These are phyloP conservation scores for Microbotryomycetes sp. DNA, from an alignment of 1,284 basidiomycete species.

Conservation along the genomic window DNA sequence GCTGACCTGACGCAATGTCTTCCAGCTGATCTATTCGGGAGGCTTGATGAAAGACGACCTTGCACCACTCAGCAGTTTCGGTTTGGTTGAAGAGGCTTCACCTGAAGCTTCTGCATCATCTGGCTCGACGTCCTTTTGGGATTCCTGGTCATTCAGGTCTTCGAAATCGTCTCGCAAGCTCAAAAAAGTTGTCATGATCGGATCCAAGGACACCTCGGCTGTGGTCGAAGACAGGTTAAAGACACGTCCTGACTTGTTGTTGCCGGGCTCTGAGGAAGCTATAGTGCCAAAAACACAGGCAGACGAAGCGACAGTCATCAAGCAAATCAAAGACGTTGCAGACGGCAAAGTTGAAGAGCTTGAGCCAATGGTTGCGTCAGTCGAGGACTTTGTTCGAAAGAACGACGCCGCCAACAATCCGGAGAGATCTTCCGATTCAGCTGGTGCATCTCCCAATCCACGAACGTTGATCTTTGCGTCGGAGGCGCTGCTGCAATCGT, in stretches of 20 bases:
- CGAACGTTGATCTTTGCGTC: slow-evolving; percentile 46
- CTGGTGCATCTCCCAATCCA: slow-evolving; percentile 35
- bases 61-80: slow-evolving; percentile 52
- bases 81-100: slow-evolving; percentile 28
- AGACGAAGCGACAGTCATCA: slow-evolving; percentile 8
- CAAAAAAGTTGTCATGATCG: slow-evolving; percentile 29
- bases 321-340: slow-evolving; percentile 13
- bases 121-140: slow-evolving; percentile 19
- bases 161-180: slow-evolving; percentile 12
- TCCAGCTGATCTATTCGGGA: slow-evolving; percentile 69
- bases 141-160: slow-evolving; percentile 39
- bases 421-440: too few relatives aligned
- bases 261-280: not conserved
- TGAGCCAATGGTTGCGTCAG: slow-evolving; percentile 50
- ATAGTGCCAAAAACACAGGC: slow-evolving; percentile 11
- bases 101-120: slow-evolving; percentile 1
- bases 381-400: slow-evolving; percentile 42
- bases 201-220: slow-evolving; percentile 19
- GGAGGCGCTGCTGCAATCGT: slow-evolving; percentile 54
- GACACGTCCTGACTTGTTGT: slow-evolving; percentile 19
- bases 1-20: slow-evolving; percentile 34
- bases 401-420: not conserved
- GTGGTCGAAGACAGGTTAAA: slow-evolving; percentile 24
- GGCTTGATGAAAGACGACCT: slow-evolving; percentile 70
- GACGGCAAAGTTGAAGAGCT: slow-evolving; percentile 11